Evolutionary conservation across 2,329 filamentous ascomycete species (phyloP).

Genomic region (Penicillium sp.): DNA sequence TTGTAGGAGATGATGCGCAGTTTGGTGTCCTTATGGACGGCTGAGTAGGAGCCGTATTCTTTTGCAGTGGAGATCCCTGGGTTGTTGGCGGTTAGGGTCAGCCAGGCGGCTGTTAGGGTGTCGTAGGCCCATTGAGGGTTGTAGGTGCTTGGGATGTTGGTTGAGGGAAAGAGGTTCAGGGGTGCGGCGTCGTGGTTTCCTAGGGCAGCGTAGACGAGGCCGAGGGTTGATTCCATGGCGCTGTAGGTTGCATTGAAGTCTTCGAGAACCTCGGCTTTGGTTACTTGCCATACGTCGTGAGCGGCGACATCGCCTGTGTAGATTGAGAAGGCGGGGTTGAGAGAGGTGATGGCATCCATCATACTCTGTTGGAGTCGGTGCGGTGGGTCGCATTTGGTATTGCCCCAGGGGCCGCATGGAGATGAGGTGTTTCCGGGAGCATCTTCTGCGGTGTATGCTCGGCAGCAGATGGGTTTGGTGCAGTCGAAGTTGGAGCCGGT

Average conservation of each 20-base stretch:
- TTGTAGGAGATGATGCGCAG: constrained; percentile 60
- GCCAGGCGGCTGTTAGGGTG: constrained; percentile 49
- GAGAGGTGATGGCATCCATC: constrained; percentile 40
- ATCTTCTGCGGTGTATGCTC: constrained; percentile 50
- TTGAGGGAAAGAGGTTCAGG: constrained; percentile 52
- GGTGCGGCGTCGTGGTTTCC: constrained; percentile 60
- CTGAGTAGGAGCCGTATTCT: constrained; percentile 52
- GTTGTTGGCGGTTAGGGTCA: constrained; percentile 45
- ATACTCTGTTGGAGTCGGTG: constrained; percentile 54
- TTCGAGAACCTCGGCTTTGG: constrained; percentile 30
- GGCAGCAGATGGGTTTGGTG: constrained; percentile 60
- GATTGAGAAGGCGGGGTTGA: constrained; percentile 54
- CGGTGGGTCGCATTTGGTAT: constrained; percentile 56
- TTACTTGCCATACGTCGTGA: constrained; percentile 45
- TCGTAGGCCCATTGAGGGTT: constrained; percentile 56
- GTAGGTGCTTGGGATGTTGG: constrained; percentile 35
- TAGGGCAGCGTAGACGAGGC: constrained; percentile 52
- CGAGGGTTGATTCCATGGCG: constrained; percentile 44
- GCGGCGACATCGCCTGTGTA: constrained; percentile 62
- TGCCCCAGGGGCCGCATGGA: constrained; percentile 54
- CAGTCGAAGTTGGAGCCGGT: constrained; percentile 56
- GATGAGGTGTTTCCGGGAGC: constrained; percentile 49
- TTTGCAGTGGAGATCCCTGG: constrained; percentile 35
- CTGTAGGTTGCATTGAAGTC: constrained; percentile 49
- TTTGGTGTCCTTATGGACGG: constrained; percentile 46